Base-by-base conservation (phyloP, 257 asterid species). In the Nyctanthes arbortristis region DNA sequence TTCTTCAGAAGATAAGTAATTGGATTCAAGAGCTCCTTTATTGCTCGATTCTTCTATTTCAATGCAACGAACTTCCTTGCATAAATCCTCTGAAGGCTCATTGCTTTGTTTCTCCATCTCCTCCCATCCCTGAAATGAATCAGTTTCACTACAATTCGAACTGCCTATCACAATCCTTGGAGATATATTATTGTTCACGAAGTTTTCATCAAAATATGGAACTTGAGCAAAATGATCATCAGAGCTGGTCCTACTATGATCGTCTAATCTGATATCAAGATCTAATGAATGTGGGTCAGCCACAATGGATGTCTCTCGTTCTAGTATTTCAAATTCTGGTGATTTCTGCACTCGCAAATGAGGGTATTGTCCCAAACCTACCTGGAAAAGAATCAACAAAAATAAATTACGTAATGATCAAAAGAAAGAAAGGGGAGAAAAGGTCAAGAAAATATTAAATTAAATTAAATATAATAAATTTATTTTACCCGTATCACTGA, bases 1-100 rank as follows among this genome's bases (percentile, higher is more conserved):
- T 35, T 78, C 78, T 80, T 76, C 79, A 4, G 82, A 68, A 60
- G 60, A 62, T 16, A 75, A 31, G 49, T 33, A 61, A 36, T 60
- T 56, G 68, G 79, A 67, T 54, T 69, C 84, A 20, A 60, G 54
- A n/a, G 76, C 68, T 27, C 67, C 76, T 55, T 60, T 65, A 61
- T 65, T 70, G 49, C 83, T 79, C 57, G 65, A 73, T 36, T 85
- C 86, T 73, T 79, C 85, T 22, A 77, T 43, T 75, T 91, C 96
- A 16, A 91, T 78, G 81, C 96, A 91, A 71, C 87, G 91, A 62
- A 94, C 97, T 71, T 86, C 98, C 78, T 82, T 80, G 81, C 94
- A 91, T 22, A 77, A 67, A 73, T 94, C 97, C 76, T 91, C 98
- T 3, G 89, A 85, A 8, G 87, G 49, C 54, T 76, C 86, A 33